Percentiles rank a stretch among this genome's conserved stretches.
Conservation (phyloP, 495 filamentous ascomycete genomes). For the Ramalina peruviana region DNA sequence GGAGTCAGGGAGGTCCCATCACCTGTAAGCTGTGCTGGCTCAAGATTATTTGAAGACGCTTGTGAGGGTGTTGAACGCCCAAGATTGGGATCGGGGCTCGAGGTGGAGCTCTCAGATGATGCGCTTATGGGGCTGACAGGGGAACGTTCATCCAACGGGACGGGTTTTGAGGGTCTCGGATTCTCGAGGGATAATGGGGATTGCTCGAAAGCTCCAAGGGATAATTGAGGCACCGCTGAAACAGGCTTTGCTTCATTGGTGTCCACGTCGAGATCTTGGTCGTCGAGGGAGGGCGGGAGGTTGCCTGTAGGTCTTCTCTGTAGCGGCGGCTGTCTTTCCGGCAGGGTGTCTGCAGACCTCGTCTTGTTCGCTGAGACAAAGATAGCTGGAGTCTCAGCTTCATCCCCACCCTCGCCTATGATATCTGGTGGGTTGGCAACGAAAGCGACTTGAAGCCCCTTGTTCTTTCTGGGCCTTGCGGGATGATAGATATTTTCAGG, state of each 20-base stretch:
- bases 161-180: no score
- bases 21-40: background rate
- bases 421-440: conserved; percentile 50
- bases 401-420: conserved; percentile 81
- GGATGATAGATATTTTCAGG: conserved; percentile 14
- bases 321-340: background rate
- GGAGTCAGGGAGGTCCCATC: background rate
- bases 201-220: no score
- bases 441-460: conserved; percentile 61
- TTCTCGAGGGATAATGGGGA: no score
- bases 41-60: background rate
- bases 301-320: no score
- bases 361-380: conserved; percentile 48
- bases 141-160: no score
- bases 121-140: no score
- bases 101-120: no score
- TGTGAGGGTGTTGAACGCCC: background rate
- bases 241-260: no score
- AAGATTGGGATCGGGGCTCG: no score
- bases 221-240: no score
- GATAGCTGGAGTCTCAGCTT: conserved; percentile 50
- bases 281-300: no score
- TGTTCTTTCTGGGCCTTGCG: conserved; percentile 31
- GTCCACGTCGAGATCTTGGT: no score
- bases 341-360: conserved; percentile 11